Evolutionary conservation across 768 basidiomycete species (phyloP).

Genomic region (Trametes sanguinea): DNA sequence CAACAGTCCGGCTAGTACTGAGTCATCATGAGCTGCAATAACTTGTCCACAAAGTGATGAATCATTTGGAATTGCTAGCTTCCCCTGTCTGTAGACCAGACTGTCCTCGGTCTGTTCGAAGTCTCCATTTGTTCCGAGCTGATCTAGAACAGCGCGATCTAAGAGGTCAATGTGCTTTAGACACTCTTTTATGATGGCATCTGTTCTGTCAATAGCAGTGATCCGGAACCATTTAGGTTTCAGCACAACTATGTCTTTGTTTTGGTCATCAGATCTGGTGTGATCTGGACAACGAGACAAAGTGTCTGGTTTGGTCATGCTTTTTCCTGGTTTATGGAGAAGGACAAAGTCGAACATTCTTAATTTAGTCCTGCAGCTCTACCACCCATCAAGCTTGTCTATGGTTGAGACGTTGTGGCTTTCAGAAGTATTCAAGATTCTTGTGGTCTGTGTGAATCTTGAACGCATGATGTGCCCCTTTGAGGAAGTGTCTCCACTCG

Average conservation of each 20-base stretch:
- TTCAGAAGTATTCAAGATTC: conserved; percentile 34
- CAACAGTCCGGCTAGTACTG: conserved; percentile 28
- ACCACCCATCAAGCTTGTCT: conserved; percentile 37
- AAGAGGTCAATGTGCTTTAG: conserved; percentile 27
- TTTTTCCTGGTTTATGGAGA: conserved; percentile 7
- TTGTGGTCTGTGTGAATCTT: conserved; percentile 35
- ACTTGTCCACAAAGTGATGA: background rate
- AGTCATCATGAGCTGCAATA: conserved; percentile 29
- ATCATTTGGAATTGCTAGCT: background rate
- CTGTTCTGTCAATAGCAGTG: background rate
- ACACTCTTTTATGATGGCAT: background rate
- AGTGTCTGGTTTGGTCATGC: conserved; percentile 8
- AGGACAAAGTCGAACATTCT: conserved; percentile 31
- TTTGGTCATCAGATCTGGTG: background rate
- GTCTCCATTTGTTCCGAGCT: conserved; percentile 29
- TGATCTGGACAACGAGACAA: conserved; percentile 8
- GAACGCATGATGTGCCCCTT: conserved; percentile 18
- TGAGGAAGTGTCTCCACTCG: conserved; percentile 31
- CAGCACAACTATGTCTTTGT: background rate
- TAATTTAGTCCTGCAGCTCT: conserved; percentile 25
- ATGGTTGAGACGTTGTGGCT: conserved; percentile 28
- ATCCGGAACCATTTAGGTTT: background rate
- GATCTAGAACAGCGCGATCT: conserved; percentile 33
- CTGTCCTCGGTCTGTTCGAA: conserved; percentile 28
- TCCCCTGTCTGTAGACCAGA: conserved; percentile 26